Evolutionary conservation across 2,329 filamentous ascomycete genomes (phyloP), one percentile per base, ranked within the genome.

Genomic region (Fusarium metavorans): DNA sequence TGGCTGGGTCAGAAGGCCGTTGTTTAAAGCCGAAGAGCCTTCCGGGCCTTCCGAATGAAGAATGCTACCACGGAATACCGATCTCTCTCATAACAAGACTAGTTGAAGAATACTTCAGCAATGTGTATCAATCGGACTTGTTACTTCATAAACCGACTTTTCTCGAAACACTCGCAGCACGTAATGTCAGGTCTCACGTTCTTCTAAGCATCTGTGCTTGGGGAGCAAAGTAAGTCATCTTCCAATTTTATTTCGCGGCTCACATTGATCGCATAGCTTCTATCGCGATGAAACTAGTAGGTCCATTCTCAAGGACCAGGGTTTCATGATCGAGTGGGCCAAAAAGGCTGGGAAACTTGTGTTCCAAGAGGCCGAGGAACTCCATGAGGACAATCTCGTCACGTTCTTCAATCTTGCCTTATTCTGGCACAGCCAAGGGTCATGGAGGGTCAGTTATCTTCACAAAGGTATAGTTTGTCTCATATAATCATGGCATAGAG

Each of bases 381-480:
- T 77, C 0, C 9, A 30, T 0, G 65, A 77, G 1, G 68, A 77
- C 25, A 77, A 73, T 4, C n/a, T 77, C 0, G 68, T 73, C 2
- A 74, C 75, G 0, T 76, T 73, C 4, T 74, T 52, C 25, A 77
- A 74, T 5, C 50, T 77, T 16, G 60, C 75, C 4, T 30, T 77
- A 0, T 77, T 77, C 5, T 77, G 75, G 75, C 68, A 77, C 10
- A 77, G 75, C 3, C 71, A 77, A 5, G 75, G 75, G 0, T 76
- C 73, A 4, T 77, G 75, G 75, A 64, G 67, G 2, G 71, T 71
- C 16, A 76, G 75, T 2, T 68, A 77, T 23, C 57, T 77, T 0
- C 67, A 77, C n/a, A 77, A 74, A 37, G 75, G 75, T 64, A 39
- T 2, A 5, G 0, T n/a, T 11, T 14, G 4, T 50, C 32, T 30